phyloP scores from a whole-genome alignment of 192 early-diverging fungal genomes.

The Coemansia sp. region DNA sequence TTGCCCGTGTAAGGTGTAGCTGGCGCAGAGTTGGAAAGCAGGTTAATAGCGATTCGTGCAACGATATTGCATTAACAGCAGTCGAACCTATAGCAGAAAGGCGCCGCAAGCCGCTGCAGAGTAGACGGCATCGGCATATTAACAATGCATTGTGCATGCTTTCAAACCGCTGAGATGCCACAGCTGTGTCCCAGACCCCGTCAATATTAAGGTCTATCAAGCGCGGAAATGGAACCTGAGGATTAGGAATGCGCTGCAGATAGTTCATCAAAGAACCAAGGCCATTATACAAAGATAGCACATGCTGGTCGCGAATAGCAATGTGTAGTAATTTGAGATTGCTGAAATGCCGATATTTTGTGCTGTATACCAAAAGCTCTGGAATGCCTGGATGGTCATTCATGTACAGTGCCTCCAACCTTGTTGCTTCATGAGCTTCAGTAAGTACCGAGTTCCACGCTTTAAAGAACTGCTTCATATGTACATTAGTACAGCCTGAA shows the following conservation, averaged over 20 bases:
- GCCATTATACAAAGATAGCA: constrained; percentile 10
- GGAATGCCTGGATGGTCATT: constrained; percentile 44
- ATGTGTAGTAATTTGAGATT: constrained; percentile 30
- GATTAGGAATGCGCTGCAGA: constrained; percentile 13
- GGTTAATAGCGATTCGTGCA: constrained; percentile 6
- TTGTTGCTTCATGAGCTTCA: constrained; percentile 19
- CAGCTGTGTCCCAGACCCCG: constrained; percentile 26
- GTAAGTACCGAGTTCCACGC: constrained; percentile 27
- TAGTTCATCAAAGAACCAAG: constrained; percentile 26
- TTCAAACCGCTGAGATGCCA: constrained; percentile 16
- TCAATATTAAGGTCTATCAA: constrained; percentile 36
- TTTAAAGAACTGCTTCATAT: constrained; percentile 24
- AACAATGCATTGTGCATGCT: constrained; percentile 3
- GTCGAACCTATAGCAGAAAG: constrained; percentile 34
- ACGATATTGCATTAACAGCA: background rate
- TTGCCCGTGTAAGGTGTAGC: constrained; percentile 28
- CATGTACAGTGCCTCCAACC: constrained; percentile 29
- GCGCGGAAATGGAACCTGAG: constrained; percentile 22
- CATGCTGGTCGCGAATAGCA: constrained; percentile 25
- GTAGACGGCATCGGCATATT: constrained; percentile 9
- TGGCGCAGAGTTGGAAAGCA: constrained; percentile 21
- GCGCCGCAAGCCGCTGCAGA: constrained; percentile 11
- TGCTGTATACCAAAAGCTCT: constrained; percentile 37
- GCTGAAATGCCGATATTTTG: constrained; percentile 29
- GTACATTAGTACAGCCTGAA: constrained; percentile 35